Evolutionary conservation across 805 yeast species (phyloP), one percentile per base, ranked within the genome.

Genomic region (Kazachstania kunashirensis): DNA sequence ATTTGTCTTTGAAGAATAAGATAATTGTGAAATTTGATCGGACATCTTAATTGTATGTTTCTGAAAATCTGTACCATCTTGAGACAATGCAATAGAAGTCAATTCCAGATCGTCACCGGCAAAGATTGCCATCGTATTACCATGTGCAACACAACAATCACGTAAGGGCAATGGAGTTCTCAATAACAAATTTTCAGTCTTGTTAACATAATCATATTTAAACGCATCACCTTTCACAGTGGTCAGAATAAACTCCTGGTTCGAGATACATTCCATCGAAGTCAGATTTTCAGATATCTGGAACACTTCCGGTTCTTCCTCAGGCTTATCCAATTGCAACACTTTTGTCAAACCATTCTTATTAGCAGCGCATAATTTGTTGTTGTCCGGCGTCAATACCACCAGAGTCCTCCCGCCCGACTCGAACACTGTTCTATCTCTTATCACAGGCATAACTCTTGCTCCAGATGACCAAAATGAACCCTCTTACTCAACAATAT

Each of bases 91-190:
- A 1, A 77, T 53, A 3, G 79, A 50, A 2, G 65, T 61, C 29
- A 81, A 55, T 38, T 75, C 75, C 30, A 71, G 68, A 43, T 75
- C 81, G 44, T 79, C 83, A 27, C 89, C 88, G 18, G 79, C 86
- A 41, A 75, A 68, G 1, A 76, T 63, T 1, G 68, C 62, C 51
- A 73, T 62, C 24, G 71, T 68, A 0, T 81, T 85, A 34, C 71
- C 73, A 45, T 80, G 82, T 16, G 79, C 72, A 47, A 75, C 70
- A 11, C 60, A 61, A 6, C 73, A 67, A 44, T 72, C 78, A 43
- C 82, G 48, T 10, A 56, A 33, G 5, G 61, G 58, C 21, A 57
- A 38, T 7, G 55, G 41, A 13, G 48, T 48, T 32, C 77, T 56
- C 32, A 61, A 64, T n/a, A 73, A 48, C 11, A 64, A 48, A 17